These are phyloP conservation scores for Paecilomyces formosus DNA, from an alignment of 2,329 filamentous ascomycete genomes.

Conservation along the genomic window DNA sequence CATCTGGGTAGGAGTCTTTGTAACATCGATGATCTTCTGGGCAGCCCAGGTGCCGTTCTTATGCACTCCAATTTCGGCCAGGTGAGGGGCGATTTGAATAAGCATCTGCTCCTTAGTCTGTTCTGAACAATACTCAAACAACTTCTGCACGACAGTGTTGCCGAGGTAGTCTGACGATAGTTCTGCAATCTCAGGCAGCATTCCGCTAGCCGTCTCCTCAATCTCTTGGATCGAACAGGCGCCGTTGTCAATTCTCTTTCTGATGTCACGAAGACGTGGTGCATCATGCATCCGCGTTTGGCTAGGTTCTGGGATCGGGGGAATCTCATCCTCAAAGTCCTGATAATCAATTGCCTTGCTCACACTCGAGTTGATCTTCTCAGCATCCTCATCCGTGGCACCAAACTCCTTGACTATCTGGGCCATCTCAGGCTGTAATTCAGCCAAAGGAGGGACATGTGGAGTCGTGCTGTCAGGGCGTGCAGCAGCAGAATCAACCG, in stretches of 20 bases:
- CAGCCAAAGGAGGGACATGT: constrained; percentile 63
- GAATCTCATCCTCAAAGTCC: constrained; percentile 72
- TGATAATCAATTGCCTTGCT: constrained; percentile 70
- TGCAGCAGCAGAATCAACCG: constrained; percentile 19
- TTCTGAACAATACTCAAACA: constrained; percentile 95
- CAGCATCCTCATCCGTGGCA: constrained; percentile 69
- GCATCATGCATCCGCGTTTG: constrained; percentile 88
- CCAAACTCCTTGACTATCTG: constrained; percentile 85
- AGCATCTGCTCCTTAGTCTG: constrained; percentile 87
- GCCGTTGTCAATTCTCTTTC: constrained; percentile 96
- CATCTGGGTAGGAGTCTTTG: constrained; percentile 78
- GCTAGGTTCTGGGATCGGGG: constrained; percentile 78
- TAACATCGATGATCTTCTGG: constrained; percentile 98
- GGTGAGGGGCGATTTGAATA: constrained; percentile 74
- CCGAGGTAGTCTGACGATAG: constrained; percentile 92
- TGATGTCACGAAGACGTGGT: constrained; percentile 86
- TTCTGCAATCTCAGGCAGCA: constrained; percentile 95
- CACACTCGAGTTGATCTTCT: constrained; percentile 64
- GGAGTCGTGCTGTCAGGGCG: constrained; percentile 27
- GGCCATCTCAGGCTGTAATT: constrained; percentile 75
- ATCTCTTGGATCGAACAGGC: constrained; percentile 79
- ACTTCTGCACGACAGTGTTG: constrained; percentile 98
- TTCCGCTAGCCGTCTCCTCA: constrained; percentile 82
- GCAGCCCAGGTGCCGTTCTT: constrained; percentile 99
- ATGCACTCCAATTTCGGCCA: constrained; percentile 94